Base-by-base conservation (phyloP, 1,284 basidiomycete species). In the Puccinia novopanici region DNA sequence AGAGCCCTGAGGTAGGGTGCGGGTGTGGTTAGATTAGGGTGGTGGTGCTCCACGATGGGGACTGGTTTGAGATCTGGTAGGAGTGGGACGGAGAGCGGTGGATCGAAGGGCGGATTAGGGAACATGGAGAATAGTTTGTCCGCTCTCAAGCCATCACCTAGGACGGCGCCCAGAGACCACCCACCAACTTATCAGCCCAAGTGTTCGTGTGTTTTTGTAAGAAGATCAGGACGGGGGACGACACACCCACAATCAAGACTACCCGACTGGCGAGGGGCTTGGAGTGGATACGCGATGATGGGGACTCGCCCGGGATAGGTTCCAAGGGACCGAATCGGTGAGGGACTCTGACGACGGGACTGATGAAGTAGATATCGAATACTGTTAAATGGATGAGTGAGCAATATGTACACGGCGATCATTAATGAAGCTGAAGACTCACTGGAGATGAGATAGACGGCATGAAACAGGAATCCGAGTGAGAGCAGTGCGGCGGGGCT, bases 341-440 rank as follows among this genome's bases (percentile, higher is more conserved):
- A 37, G 55, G 75, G 15, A 81, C 81, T 52, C 67, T 71, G 19
- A 86, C 85, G 57, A 87, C 87, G 0, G 86, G 87, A 22, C 85
- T 86, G 24, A 90, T 92, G 84, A 95, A 95, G 86, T 95, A 95
- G 86, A 93, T 93, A 86, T 95, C 92, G 86, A 95, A 95, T 45
- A 95, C 83, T 61, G 27, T 42, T 34, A 84, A 77, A 85, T 67
- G 42, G 84, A 71, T 63, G 84, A 83, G 57, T 85, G 84, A 3
- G 84, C 42, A 27, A n/a, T n/a, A n/a, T n/a, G n/a, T 40, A 4
- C 24, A 12, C 2, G 70, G n/a, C 10, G 22, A 24, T 17, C n/a
- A n/a, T 54, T 5, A 24, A 34, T 42, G 30, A 15, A 6, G 12
- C 9, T 3, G 19, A 4, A 27, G 83, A 27, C 84, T 82, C 30